phyloP scores from a whole-genome alignment of 2,329 filamentous ascomycete species.

The Xylaria multiplex region DNA sequence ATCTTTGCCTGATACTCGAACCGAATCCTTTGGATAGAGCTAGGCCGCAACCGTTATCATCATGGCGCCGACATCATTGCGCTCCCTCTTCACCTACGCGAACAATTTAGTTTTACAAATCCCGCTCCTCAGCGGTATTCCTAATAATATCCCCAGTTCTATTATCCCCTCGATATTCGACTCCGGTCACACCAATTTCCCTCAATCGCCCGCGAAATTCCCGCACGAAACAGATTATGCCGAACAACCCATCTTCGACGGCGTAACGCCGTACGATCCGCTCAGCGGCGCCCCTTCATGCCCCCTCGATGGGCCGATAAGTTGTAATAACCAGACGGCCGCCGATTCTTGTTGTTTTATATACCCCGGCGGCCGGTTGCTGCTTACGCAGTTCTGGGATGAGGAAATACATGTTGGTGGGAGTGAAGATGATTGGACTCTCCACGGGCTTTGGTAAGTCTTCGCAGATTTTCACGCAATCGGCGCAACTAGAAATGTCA shows the following conservation, averaged over 20 bases:
- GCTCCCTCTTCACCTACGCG: slow-evolving; percentile 49
- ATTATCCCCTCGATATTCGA: slow-evolving; percentile 35
- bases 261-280: slow-evolving; percentile 50
- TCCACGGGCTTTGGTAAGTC: slow-evolving; percentile 57
- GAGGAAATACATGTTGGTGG: slow-evolving; percentile 53
- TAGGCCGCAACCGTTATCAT: neutral
- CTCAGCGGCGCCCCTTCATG: slow-evolving; percentile 53
- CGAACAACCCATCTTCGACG: slow-evolving; percentile 19
- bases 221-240: slow-evolving; percentile 20
- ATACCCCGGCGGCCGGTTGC: slow-evolving; percentile 54
- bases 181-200: slow-evolving; percentile 11
- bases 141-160: slow-evolving; percentile 42
- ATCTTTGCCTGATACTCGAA: neutral
- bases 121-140: slow-evolving; percentile 42
- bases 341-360: slow-evolving; percentile 56
- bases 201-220: slow-evolving; percentile 28
- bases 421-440: slow-evolving; percentile 56
- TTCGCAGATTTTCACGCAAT: neutral
- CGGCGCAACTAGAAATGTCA: neutral
- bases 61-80: slow-evolving; percentile 48
- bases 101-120: slow-evolving; percentile 50
- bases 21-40: neutral
- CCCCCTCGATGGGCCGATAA: slow-evolving; percentile 54
- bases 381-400: slow-evolving; percentile 59
- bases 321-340: slow-evolving; percentile 54